Percentiles rank a stretch among this genome's conserved stretches.
Evolutionary conservation across 192 early-diverging fungal species (phyloP).

Genomic region (Dissophora globulifera): DNA sequence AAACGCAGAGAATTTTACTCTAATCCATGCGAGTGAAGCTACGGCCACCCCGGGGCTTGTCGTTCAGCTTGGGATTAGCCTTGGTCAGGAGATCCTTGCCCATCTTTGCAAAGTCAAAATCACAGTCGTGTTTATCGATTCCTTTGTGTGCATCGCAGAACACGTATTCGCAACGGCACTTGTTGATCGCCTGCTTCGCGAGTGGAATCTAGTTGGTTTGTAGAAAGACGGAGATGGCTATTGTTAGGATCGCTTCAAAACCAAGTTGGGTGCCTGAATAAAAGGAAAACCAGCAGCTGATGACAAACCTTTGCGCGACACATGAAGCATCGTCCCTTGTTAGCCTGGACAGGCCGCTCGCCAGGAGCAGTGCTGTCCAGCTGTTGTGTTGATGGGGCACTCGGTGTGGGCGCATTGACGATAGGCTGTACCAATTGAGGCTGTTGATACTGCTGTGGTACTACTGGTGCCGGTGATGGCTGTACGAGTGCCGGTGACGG

Average conservation of each 20-base stretch:
- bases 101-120: constrained; percentile 78
- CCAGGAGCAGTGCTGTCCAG: constrained; percentile 52
- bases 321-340: constrained; percentile 76
- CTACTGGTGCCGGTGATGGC: constrained; percentile 19
- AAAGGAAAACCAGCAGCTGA: no score
- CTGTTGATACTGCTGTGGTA: neutral
- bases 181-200: constrained; percentile 81
- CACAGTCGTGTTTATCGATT: constrained; percentile 78
- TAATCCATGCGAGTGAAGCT: constrained; percentile 77
- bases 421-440: constrained; percentile 8
- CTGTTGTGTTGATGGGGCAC: constrained; percentile 28
- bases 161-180: constrained; percentile 79
- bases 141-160: constrained; percentile 81
- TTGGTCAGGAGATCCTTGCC: constrained; percentile 76
- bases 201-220: constrained; percentile 65
- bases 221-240: neutral
- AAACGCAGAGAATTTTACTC: neutral
- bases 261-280: no score
- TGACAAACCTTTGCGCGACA: constrained; percentile 68
- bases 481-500: constrained; percentile 32
- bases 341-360: constrained; percentile 65
- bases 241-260: no score
- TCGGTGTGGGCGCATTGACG: constrained; percentile 6
- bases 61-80: constrained; percentile 81
- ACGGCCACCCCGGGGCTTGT: constrained; percentile 77